phyloP scores from a whole-genome alignment of 2,329 filamentous ascomycete genomes.

The Rutstroemia sp. region DNA sequence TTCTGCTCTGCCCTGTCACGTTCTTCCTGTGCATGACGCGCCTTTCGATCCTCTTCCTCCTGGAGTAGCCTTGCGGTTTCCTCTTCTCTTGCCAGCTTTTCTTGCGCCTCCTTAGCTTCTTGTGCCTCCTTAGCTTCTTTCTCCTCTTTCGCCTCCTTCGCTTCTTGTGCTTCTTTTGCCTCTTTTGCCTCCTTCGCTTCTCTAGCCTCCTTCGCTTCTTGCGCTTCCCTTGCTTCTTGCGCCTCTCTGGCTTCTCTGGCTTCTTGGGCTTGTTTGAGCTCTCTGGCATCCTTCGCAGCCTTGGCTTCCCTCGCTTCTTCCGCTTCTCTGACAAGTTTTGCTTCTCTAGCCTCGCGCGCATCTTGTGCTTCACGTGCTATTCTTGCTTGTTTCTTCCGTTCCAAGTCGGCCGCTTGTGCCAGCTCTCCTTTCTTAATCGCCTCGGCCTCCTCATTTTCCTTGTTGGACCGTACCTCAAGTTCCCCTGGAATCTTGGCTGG shows the following conservation, averaged over 20 bases:
- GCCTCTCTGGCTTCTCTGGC: slow-evolving; percentile 17
- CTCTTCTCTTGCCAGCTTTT: slow-evolving; percentile 28
- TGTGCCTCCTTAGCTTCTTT: slow-evolving; percentile 17
- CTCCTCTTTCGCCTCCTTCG: slow-evolving; percentile 12
- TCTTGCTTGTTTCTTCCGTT: slow-evolving; percentile 18
- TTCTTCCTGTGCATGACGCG: slow-evolving; percentile 23
- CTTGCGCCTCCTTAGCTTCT: slow-evolving; percentile 18
- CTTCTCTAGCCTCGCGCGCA: slow-evolving; percentile 25
- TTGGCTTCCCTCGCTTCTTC: slow-evolving; percentile 19
- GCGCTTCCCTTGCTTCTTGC: slow-evolving; percentile 16
- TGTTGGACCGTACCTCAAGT: slow-evolving; percentile 30
- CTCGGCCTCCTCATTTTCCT: slow-evolving; percentile 23
- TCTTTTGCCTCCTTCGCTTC: slow-evolving; percentile 18
- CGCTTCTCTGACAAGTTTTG: slow-evolving; percentile 27
- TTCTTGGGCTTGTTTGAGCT: slow-evolving; percentile 13
- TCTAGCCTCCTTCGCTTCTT: slow-evolving; percentile 28
- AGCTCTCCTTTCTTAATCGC: slow-evolving; percentile 26
- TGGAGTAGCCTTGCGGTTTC: slow-evolving; percentile 26
- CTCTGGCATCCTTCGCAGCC: slow-evolving; percentile 9
- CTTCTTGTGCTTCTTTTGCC: slow-evolving; percentile 15
- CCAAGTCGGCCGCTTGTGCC: slow-evolving; percentile 15
- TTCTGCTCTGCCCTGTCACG: slow-evolving; percentile 30
- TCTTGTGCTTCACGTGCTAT: slow-evolving; percentile 20
- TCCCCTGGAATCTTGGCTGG: background rate
- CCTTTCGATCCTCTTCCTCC: slow-evolving; percentile 25